Percentiles rank a stretch among this genome's conserved stretches.
Conservation (phyloP, 805 yeast species). For the Myxozyma udenii region DNA sequence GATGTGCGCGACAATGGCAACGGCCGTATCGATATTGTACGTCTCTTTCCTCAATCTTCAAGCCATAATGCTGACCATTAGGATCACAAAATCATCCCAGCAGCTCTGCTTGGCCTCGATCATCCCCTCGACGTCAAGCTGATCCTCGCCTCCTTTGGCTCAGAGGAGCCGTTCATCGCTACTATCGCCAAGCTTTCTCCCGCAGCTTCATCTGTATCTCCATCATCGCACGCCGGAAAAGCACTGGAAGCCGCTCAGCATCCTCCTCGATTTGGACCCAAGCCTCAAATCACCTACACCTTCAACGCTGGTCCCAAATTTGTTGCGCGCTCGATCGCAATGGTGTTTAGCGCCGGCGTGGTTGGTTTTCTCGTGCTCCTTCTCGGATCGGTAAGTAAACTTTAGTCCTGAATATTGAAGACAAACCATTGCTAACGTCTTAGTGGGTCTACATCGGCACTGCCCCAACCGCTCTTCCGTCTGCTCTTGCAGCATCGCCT, state of each 20-base stretch:
- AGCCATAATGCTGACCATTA: not conserved
- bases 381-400: conserved; percentile 35
- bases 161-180: conserved; percentile 17
- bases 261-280: conserved; percentile 38
- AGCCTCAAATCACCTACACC: conserved; percentile 61
- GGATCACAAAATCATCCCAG: conserved; percentile 36
- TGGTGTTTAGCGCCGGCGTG: conserved; percentile 49
- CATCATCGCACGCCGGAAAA: not conserved
- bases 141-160: conserved; percentile 36
- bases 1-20: conserved; percentile 38
- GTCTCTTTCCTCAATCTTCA: not conserved
- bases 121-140: conserved; percentile 32
- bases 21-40: conserved; percentile 37
- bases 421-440: not conserved
- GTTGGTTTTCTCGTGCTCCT: conserved; percentile 45
- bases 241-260: not conserved
- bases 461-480: conserved; percentile 33
- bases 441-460: conserved; percentile 31
- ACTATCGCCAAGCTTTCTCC: conserved; percentile 19
- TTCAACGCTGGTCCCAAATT: conserved; percentile 57
- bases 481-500: conserved; percentile 39
- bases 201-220: conserved; percentile 26
- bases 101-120: conserved; percentile 32
- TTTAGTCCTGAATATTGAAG: not conserved
- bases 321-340: conserved; percentile 51